A percentile compares a stretch with the other conserved stretches of the same genome.
phyloP scores from a whole-genome alignment of 2,329 filamentous ascomycete species.

The Nectriaceae sp. region DNA sequence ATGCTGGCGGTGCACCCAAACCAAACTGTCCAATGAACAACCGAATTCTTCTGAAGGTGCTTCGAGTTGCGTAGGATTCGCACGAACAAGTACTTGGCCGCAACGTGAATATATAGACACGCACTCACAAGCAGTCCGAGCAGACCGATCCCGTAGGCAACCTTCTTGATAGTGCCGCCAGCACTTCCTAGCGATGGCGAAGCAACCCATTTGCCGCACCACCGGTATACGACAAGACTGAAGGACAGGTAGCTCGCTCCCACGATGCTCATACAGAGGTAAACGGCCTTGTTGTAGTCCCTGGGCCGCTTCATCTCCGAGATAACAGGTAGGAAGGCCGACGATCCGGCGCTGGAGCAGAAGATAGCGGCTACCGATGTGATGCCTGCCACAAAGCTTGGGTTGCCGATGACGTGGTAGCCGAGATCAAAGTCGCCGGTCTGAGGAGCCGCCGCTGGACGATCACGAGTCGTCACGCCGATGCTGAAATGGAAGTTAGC shows the following conservation, averaged over 20 bases:
- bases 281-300: constrained; percentile 45
- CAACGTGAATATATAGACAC: constrained; percentile 32
- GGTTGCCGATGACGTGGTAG: constrained; percentile 56
- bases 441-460: constrained; percentile 62
- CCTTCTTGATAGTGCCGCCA: constrained; percentile 59
- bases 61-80: constrained; percentile 38
- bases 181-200: constrained; percentile 63
- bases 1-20: constrained; percentile 33
- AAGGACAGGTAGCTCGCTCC: constrained; percentile 59
- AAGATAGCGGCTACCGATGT: constrained; percentile 61
- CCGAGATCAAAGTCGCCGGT: constrained; percentile 61
- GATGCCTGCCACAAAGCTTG: constrained; percentile 60
- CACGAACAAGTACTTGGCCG: constrained; percentile 44
- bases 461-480: constrained; percentile 56
- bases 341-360: constrained; percentile 59
- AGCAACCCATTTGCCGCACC: constrained; percentile 63
- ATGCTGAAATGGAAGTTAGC: constrained; percentile 35
- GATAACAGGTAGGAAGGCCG: constrained; percentile 64
- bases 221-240: constrained; percentile 61
- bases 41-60: constrained; percentile 38
- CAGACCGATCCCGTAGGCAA: constrained; percentile 61
- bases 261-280: constrained; percentile 59
- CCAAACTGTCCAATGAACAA: constrained; percentile 40
- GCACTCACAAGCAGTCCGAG: constrained; percentile 28
- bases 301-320: constrained; percentile 55